Evolutionary conservation across 2,329 filamentous ascomycete genomes (phyloP).

Genomic region (Ophioceras dolichostomum): DNA sequence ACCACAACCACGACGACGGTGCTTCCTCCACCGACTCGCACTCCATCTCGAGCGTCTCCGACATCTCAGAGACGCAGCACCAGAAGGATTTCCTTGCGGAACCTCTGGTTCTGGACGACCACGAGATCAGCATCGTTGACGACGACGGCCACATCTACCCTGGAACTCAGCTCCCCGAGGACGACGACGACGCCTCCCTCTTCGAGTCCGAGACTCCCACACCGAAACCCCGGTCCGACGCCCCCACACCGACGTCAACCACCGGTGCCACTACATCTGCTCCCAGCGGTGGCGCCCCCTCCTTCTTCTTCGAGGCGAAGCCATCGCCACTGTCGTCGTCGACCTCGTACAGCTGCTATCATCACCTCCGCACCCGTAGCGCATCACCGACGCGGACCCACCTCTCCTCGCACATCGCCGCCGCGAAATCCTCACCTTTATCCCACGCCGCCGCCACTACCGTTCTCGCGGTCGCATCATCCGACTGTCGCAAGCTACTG

Average conservation of each 20-base stretch:
- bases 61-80: constrained; percentile 24
- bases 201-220: constrained; percentile 13
- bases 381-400: constrained; percentile 14
- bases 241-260: too few species aligned
- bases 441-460: too few species aligned
- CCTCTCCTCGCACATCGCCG: constrained; percentile 15
- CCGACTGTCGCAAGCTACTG: constrained; percentile 12
- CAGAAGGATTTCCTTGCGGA: constrained; percentile 5
- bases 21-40: constrained; percentile 28
- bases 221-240: constrained; percentile 11
- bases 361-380: too few species aligned
- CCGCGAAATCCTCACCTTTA: too few species aligned
- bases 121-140: constrained; percentile 6
- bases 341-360: too few species aligned
- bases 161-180: constrained; percentile 1
- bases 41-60: constrained; percentile 29
- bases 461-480: too few species aligned
- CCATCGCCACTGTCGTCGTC: constrained; percentile 7
- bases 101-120: too few species aligned
- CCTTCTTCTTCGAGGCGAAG: constrained; percentile 13
- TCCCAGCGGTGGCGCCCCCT: constrained; percentile 1
- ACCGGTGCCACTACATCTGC: too few species aligned
- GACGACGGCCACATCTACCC: constrained; percentile 1
- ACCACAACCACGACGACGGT: too few species aligned
- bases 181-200: not conserved